A percentile compares a stretch with the other conserved stretches of the same genome.
These are phyloP conservation scores for Parsonsia alboflavescens DNA, from an alignment of 257 asterid species.

Conservation along the genomic window DNA sequence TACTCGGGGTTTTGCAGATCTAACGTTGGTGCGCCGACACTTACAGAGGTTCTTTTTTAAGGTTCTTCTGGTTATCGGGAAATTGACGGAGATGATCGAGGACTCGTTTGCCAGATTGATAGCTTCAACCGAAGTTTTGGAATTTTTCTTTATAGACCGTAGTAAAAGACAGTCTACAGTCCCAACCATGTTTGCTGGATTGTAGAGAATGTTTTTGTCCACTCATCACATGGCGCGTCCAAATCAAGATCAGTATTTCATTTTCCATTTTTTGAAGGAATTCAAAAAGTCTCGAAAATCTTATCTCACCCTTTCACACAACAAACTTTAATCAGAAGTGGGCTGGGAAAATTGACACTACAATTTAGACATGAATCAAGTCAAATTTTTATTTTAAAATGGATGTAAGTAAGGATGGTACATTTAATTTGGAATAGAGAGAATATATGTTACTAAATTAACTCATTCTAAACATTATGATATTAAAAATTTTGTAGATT, in stretches of 20 bases:
- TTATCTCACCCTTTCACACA: too few species aligned
- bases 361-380: too few species aligned
- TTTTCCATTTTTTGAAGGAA: background rate
- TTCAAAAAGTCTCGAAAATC: too few species aligned
- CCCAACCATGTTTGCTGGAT: constrained; percentile 2
- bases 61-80: constrained; percentile 29
- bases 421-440: too few species aligned
- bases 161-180: background rate
- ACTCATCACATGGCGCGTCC: constrained; percentile 1
- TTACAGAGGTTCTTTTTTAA: constrained; percentile 19
- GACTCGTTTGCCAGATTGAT: constrained; percentile 19
- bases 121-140: background rate
- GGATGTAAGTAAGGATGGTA: too few species aligned
- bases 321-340: too few species aligned
- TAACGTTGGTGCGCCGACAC: constrained; percentile 41
- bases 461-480: too few species aligned
- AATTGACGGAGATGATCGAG: constrained; percentile 35
- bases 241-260: background rate
- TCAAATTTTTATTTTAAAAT: too few species aligned
- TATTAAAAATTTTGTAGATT: too few species aligned
- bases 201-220: background rate
- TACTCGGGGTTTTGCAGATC: constrained; percentile 29
- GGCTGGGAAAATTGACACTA: too few species aligned
- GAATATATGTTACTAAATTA: too few species aligned
- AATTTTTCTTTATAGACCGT: constrained; percentile 1